Evolutionary conservation across 1,139 yeast genomes (phyloP).

Genomic region (Sugiyamaella castrensis): DNA sequence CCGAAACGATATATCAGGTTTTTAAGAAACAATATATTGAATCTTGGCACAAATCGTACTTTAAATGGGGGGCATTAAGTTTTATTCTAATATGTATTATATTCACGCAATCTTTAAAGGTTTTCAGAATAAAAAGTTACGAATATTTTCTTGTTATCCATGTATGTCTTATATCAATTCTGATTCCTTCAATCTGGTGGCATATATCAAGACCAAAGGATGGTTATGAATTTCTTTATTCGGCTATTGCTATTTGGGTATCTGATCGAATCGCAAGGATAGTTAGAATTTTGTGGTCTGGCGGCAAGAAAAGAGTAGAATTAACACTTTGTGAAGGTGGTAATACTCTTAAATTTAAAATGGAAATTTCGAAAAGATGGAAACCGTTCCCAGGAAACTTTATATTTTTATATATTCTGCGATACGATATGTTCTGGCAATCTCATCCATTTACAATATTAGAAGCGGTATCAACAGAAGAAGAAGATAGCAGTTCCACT

Average conservation of each 20-base stretch:
- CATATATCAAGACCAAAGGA: slow-evolving; percentile 44
- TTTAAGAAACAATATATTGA: slow-evolving; percentile 39
- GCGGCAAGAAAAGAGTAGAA: slow-evolving; percentile 42
- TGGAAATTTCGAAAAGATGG: slow-evolving; percentile 37
- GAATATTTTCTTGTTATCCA: slow-evolving; percentile 54
- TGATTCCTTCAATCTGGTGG: slow-evolving; percentile 58
- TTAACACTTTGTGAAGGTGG: slow-evolving; percentile 33
- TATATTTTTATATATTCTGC: slow-evolving; percentile 54
- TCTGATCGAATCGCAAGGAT: slow-evolving; percentile 30
- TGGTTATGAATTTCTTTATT: slow-evolving; percentile 36
- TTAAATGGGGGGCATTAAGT: slow-evolving; percentile 30
- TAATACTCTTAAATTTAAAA: slow-evolving; percentile 30
- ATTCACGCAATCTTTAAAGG: slow-evolving; percentile 19
- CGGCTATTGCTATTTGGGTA: slow-evolving; percentile 42
- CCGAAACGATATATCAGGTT: slow-evolving; percentile 7
- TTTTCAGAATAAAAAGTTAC: slow-evolving; percentile 19
- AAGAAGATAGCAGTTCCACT: slow-evolving; percentile 17
- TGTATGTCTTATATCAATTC: slow-evolving; percentile 53
- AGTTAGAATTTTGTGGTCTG: slow-evolving; percentile 33
- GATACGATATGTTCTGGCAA: slow-evolving; percentile 45
- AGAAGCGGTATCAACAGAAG: slow-evolving; percentile 15
- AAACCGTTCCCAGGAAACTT: slow-evolving; percentile 54
- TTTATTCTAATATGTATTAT: slow-evolving; percentile 18
- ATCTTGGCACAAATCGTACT: slow-evolving; percentile 32
- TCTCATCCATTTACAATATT: slow-evolving; percentile 68